These are phyloP conservation scores for Leptographium procerum DNA, from an alignment of 2,329 filamentous ascomycete genomes.

Conservation along the genomic window DNA sequence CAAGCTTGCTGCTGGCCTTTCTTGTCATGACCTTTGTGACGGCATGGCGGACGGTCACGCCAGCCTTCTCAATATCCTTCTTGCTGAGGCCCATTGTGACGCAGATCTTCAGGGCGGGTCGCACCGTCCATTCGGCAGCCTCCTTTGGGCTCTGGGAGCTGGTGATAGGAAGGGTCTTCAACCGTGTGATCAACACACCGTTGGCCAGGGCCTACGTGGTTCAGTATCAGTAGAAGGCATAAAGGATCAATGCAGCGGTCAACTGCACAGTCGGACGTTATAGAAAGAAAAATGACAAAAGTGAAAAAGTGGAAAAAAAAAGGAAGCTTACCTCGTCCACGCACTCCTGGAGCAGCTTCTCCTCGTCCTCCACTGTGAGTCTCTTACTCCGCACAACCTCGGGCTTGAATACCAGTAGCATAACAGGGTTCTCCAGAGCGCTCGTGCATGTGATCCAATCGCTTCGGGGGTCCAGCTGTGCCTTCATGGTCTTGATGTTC, in stretches of 20 bases:
- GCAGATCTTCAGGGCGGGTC: constrained; percentile 82
- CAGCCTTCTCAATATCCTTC: constrained; percentile 94
- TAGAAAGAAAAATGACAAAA: too few species aligned
- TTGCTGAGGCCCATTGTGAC: constrained; percentile 77
- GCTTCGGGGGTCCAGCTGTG: constrained; percentile 81
- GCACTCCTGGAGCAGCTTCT: constrained; percentile 73
- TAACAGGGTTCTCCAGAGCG: constrained; percentile 70
- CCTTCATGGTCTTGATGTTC: constrained; percentile 74
- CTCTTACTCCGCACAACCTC: constrained; percentile 65
- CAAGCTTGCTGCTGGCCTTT: constrained; percentile 27
- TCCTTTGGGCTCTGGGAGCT: constrained; percentile 55
- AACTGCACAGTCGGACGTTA: too few species aligned
- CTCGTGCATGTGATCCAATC: constrained; percentile 87
- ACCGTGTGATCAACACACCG: constrained; percentile 75
- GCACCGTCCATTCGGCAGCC: constrained; percentile 53
- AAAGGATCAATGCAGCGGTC: too few species aligned
- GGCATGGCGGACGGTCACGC: constrained; percentile 75
- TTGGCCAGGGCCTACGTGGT: constrained; percentile 83
- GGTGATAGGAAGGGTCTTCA: constrained; percentile 66
- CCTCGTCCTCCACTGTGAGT: constrained; percentile 64
- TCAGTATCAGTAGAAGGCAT: too few species aligned
- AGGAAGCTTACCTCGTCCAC: constrained; percentile 81
- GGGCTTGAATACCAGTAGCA: constrained; percentile 73
- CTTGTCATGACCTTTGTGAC: constrained; percentile 81
- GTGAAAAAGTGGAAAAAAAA: too few species aligned